Evolutionary conservation across 2,329 filamentous ascomycete species (phyloP), one percentile per base, ranked within the genome.

Genomic region (Pezicula rhizophila): DNA sequence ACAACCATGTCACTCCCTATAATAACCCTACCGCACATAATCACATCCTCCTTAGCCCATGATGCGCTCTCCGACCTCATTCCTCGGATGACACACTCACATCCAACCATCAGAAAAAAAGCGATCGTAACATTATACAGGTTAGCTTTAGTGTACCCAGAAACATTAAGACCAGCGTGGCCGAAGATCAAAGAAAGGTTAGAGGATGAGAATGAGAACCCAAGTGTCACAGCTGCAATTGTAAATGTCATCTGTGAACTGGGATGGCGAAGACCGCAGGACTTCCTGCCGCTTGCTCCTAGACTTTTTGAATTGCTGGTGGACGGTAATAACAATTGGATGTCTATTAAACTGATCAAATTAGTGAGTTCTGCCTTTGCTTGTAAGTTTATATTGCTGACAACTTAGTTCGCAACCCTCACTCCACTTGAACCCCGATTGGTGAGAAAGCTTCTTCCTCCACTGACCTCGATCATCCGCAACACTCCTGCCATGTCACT

Each of bases 291-390:
- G 12, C 75, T 99, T 26, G 93, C 93, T 0, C 93, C 93, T 8
- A 79, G 93, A 50, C 70, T 99, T 23, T 99, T 97, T 61, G 91
- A 96, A 64, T 76, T 99, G 15, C 73, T 99, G 23, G 91, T 96
- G 11, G 87, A 95, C 52, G 85, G 90, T 48, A 87, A 87, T 34
- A 97, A 99, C 68, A 99, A 99, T 68, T 99, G 93, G 93, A 97
- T 99, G 92, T 91, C 91, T 51, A 99, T 99, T 65, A 99, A 99
- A 67, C 81, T 99, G 54, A 97, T 99, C 66, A 99, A 99, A 70
- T 78, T 99, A 54, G 89, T 92, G 67, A 57, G 80, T 71, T 34
- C 26, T 18, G 18, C 46, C 51, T 69, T 4, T 28, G 65, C 26
- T 66, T 23, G 28, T 1, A 62, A 90, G 82, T 95, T 95, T 74